Conservation (phyloP, 2,329 filamentous ascomycete species). For the Aspergillus transmontanensis region DNA sequence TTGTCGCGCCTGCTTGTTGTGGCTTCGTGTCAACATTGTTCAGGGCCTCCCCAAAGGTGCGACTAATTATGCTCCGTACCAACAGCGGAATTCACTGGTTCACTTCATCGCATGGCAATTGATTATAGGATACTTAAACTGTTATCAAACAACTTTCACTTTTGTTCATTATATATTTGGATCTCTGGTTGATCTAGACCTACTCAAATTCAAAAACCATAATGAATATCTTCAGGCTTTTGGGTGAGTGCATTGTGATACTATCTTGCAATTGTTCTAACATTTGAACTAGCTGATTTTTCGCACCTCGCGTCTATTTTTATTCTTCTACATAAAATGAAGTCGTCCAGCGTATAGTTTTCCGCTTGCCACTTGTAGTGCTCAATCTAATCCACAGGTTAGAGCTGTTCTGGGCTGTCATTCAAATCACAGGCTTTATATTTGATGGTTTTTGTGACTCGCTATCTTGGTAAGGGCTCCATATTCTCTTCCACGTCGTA, state of each 20-base stretch:
- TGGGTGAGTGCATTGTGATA: constrained; percentile 51
- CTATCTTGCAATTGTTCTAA: constrained; percentile 16
- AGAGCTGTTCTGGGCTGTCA: constrained; percentile 97
- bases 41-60: background rate
- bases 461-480: constrained; percentile 74
- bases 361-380: background rate
- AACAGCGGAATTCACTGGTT: constrained; percentile 1
- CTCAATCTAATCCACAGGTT: constrained; percentile 3
- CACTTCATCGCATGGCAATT: constrained; percentile 9
- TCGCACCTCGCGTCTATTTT: constrained; percentile 94
- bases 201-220: constrained; percentile 30
- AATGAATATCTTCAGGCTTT: constrained; percentile 72
- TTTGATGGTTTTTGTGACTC: constrained; percentile 87
- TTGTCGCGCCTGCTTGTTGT: constrained; percentile 28
- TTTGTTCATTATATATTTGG: background rate
- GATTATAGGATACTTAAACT: background rate
- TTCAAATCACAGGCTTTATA: constrained; percentile 99
- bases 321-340: constrained; percentile 97
- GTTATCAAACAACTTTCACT: background rate
- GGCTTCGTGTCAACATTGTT: constrained; percentile 45
- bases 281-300: constrained; percentile 70
- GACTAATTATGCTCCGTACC: background rate
- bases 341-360: constrained; percentile 74
- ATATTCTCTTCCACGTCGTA: background rate
- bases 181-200: constrained; percentile 2